Percentiles rank a stretch among this genome's conserved stretches.
Evolutionary conservation across 805 yeast species (phyloP).

Genomic region (Yamadazyma sp.): DNA sequence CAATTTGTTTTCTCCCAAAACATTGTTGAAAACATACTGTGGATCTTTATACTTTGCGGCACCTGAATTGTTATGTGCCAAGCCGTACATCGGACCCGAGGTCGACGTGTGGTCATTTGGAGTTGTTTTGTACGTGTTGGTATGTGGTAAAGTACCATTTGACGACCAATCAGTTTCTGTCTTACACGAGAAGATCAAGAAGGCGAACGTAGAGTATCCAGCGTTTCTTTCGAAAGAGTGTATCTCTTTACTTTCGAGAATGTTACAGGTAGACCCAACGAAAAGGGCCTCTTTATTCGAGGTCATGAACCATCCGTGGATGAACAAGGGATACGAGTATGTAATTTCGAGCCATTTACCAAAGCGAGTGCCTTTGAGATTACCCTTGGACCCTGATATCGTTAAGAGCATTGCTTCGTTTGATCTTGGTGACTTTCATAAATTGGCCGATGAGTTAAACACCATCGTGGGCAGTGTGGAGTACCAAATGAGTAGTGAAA

Average conservation of each 20-base stretch:
- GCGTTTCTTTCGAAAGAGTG: slow-evolving; percentile 76
- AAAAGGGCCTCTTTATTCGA: slow-evolving; percentile 78
- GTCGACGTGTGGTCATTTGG: slow-evolving; percentile 99
- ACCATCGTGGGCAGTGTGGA: slow-evolving; percentile 59
- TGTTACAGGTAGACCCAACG: slow-evolving; percentile 88
- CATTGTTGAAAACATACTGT: slow-evolving; percentile 86
- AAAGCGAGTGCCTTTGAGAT: slow-evolving; percentile 66
- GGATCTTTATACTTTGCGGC: slow-evolving; percentile 98
- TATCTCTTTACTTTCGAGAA: slow-evolving; percentile 72
- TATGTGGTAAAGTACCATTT: slow-evolving; percentile 97
- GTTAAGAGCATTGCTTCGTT: slow-evolving; percentile 72
- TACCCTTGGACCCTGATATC: slow-evolving; percentile 67
- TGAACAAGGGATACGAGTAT: slow-evolving; percentile 81
- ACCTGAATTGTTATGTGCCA: slow-evolving; percentile 90
- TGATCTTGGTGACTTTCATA: slow-evolving; percentile 73
- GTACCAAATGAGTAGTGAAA: slow-evolving; percentile 60
- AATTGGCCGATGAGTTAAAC: slow-evolving; percentile 55
- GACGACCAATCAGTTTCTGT: slow-evolving; percentile 93
- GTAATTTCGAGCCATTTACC: slow-evolving; percentile 75
- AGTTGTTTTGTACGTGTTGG: slow-evolving; percentile 89
- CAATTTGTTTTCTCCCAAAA: slow-evolving; percentile 71
- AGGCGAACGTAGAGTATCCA: slow-evolving; percentile 92
- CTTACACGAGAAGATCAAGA: slow-evolving; percentile 89
- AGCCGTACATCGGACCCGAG: slow-evolving; percentile 94
- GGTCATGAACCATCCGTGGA: slow-evolving; percentile 91